These are phyloP conservation scores for Pleurotus tuber-regium DNA, from an alignment of 768 basidiomycete species.

Conservation along the genomic window DNA sequence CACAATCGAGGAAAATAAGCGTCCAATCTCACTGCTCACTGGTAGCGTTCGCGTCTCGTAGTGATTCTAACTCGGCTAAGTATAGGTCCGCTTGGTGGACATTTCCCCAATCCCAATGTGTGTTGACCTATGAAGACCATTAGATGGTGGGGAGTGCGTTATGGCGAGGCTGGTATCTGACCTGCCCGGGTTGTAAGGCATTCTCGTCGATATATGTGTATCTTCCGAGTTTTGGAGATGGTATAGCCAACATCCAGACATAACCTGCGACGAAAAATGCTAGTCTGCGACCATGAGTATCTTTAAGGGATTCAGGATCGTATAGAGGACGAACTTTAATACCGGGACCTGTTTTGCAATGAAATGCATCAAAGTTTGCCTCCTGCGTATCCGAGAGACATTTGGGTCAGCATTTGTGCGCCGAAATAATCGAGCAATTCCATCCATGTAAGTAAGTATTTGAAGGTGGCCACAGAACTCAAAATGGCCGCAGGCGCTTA, in stretches of 20 bases:
- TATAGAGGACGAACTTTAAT: constrained; percentile 32
- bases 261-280: constrained; percentile 64
- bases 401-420: constrained; percentile 23
- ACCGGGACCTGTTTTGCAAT: constrained; percentile 32
- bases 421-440: neutral
- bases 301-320: constrained; percentile 5
- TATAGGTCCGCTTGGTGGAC: constrained; percentile 86
- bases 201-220: constrained; percentile 92
- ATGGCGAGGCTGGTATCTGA: constrained; percentile 25
- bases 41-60: constrained; percentile 62
- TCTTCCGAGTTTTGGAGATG: constrained; percentile 60
- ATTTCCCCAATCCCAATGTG: constrained; percentile 89
- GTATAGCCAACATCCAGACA: constrained; percentile 82
- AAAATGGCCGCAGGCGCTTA: too few species aligned
- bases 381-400: constrained; percentile 43
- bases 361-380: constrained; percentile 31
- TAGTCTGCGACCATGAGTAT: constrained; percentile 37
- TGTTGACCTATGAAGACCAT: constrained; percentile 67
- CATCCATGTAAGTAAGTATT: constrained; percentile 1
- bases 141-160: neutral
- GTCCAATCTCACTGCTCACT: constrained; percentile 61
- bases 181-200: constrained; percentile 91
- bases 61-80: constrained; percentile 61
- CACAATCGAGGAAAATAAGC: neutral
- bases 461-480: too few species aligned